Percentiles rank a stretch among this genome's conserved stretches.
Evolutionary conservation across 202 grass and related monocot species (phyloP).

Genomic region (Digitaria exilis): DNA sequence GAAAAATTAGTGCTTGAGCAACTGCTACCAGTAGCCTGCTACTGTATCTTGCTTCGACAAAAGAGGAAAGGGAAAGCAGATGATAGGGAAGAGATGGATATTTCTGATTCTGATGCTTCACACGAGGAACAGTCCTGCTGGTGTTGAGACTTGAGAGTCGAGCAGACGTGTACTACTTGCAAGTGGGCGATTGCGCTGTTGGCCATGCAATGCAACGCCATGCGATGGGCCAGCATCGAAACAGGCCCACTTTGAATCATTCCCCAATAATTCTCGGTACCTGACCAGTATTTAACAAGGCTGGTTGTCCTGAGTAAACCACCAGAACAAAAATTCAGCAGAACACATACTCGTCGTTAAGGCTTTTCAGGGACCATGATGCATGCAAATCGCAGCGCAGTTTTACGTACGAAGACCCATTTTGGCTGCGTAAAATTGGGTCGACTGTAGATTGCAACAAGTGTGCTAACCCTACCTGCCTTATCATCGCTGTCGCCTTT

Average conservation of each 20-base stretch:
- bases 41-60: neutral
- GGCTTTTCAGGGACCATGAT: conserved; percentile 16
- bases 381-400: neutral
- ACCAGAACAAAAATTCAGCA: neutral
- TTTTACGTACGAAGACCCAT: neutral
- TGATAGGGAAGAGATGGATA: neutral
- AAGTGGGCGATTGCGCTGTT: neutral
- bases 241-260: conserved; percentile 27
- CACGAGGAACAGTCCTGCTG: neutral
- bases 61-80: neutral
- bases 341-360: neutral
- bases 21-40: neutral
- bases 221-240: neutral
- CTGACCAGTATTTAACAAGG: neutral
- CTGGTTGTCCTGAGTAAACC: neutral
- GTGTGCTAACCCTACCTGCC: neutral
- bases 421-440: neutral
- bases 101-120: neutral
- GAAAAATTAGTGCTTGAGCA: neutral
- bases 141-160: neutral
- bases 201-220: conserved; percentile 1
- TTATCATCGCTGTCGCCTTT: conserved; percentile 28
- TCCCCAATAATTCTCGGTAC: conserved; percentile 16
- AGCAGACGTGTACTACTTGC: neutral
- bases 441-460: neutral